phyloP scores from a whole-genome alignment of 345 rosid genomes.

The Salix exigua region DNA sequence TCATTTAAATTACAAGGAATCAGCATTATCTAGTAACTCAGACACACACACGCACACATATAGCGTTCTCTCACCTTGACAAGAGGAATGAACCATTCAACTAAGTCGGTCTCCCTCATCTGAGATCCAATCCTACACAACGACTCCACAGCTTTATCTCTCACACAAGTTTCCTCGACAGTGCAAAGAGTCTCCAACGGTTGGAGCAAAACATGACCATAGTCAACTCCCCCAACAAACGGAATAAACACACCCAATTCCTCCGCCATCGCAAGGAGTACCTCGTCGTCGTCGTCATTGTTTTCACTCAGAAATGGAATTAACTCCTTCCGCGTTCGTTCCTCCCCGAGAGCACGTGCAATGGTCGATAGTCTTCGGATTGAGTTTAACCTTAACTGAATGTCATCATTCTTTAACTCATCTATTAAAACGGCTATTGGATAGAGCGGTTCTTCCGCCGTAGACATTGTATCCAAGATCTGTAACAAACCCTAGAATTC shows the following conservation, averaged over 20 bases:
- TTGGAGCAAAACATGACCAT: constrained; percentile 72
- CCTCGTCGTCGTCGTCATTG: constrained; percentile 96
- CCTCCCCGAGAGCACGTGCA: constrained; percentile 97
- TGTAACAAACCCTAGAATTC: constrained; percentile 23
- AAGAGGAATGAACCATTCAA: constrained; percentile 76
- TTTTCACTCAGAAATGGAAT: constrained; percentile 88
- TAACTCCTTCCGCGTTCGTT: constrained; percentile 81
- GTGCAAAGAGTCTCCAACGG: constrained; percentile 85
- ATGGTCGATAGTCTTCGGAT: constrained; percentile 87
- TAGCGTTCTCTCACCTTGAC: constrained; percentile 56
- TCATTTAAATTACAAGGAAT: neutral
- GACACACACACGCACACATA: neutral
- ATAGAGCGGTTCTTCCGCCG: constrained; percentile 80
- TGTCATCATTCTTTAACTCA: constrained; percentile 91
- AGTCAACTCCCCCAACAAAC: constrained; percentile 83
- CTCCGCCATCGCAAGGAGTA: constrained; percentile 90
- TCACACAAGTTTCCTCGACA: constrained; percentile 95
- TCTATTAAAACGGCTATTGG: constrained; percentile 90
- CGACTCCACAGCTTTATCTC: constrained; percentile 87
- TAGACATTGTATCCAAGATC: constrained; percentile 43
- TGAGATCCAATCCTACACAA: constrained; percentile 91
- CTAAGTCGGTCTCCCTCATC: constrained; percentile 83
- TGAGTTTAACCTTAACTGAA: constrained; percentile 83
- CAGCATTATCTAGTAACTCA: neutral
- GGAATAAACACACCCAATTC: constrained; percentile 92